Conservation (phyloP, 176 grass and related monocot genomes). For the Phoenix dactylifera region DNA sequence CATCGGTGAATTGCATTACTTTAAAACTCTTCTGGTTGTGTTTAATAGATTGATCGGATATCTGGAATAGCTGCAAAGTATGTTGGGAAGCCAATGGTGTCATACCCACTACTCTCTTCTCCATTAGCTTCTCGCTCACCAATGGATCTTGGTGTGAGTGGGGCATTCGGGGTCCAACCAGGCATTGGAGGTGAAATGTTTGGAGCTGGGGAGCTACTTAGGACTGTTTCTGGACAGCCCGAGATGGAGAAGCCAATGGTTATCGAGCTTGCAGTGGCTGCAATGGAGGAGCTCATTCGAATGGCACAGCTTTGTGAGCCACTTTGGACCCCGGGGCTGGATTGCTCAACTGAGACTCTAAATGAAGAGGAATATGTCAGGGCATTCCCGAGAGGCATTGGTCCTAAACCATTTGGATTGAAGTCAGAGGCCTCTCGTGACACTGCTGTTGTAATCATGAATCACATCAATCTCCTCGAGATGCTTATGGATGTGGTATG, state of each 20-base stretch:
- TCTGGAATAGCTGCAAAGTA: constrained; percentile 81
- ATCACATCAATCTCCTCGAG: constrained; percentile 54
- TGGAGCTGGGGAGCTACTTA: constrained; percentile 33
- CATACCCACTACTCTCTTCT: constrained; percentile 15
- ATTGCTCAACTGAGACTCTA: constrained; percentile 28
- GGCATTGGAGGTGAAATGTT: constrained; percentile 32
- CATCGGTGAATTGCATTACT: too few species aligned
- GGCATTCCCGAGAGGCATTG: constrained; percentile 52
- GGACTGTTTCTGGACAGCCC: constrained; percentile 25
- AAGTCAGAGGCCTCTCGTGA: constrained; percentile 58
- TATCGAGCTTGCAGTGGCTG: constrained; percentile 80
- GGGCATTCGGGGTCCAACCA: constrained; percentile 21
- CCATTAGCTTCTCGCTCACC: constrained; percentile 34
- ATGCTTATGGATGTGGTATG: constrained; percentile 82
- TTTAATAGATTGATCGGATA: constrained; percentile 60
- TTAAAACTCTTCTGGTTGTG: too few species aligned
- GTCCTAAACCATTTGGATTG: constrained; percentile 43
- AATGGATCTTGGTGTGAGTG: constrained; percentile 36
- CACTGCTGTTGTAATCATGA: constrained; percentile 58
- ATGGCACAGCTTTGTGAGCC: constrained; percentile 70
- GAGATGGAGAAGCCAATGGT: constrained; percentile 68
- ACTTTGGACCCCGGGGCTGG: constrained; percentile 38
- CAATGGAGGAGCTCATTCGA: constrained; percentile 75
- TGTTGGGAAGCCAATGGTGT: constrained; percentile 39
- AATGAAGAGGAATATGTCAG: constrained; percentile 58